Base-by-base conservation (phyloP, 1,284 basidiomycete genomes). In the Mycosarcoma maydis region DNA sequence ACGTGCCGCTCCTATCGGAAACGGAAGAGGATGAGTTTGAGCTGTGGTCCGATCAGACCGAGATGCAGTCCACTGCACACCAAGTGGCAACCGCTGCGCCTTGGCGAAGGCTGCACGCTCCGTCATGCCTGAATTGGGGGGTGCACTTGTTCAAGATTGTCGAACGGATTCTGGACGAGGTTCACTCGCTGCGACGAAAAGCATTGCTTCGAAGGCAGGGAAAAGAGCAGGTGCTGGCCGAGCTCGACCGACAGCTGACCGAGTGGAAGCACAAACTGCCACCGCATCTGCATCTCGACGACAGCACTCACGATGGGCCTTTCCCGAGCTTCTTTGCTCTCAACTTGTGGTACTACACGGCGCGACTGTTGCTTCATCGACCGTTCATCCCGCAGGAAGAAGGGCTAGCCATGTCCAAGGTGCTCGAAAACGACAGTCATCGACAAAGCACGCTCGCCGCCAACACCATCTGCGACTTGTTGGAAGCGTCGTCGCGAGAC, bases 21-120 rank as follows among this genome's bases (percentile, higher is more conserved):
- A 54, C 75, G 16, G 83, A 84, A 47, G 75, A 80, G n/a, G 83
- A 84, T 66, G 83, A 84, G 71, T 78, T 79, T 39, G 83, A 84
- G 56, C 60, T 80, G 3, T 83, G 83, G 83, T 81, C 82, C 10
- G 72, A 68, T 41, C 60, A 72, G 52, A 55, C 54, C 20, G 70
- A 72, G 43, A 72, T 75, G 69, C 70, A 67, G 11, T n/a, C n/a
- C n/a, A 30, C 48, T 1, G 38, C 19, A 3, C 46, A 34, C 3
- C 33, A 6, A 20, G 9, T 23, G 20, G 32, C 36, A 6, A 41
- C 19, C 3, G 10, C 16, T 34, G 30, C 22, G 11, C 29, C 38
- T n/a, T 22, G 34, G 9, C 27, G 26, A 3, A 39, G 62, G 13
- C 36, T 75, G 37, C 73, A 75, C 32, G 72, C 73, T n/a, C 61